Percentiles rank a stretch among this genome's conserved stretches.
Conservation (phyloP, 768 basidiomycete species). For the Tylopilus cervinicoccineus region DNA sequence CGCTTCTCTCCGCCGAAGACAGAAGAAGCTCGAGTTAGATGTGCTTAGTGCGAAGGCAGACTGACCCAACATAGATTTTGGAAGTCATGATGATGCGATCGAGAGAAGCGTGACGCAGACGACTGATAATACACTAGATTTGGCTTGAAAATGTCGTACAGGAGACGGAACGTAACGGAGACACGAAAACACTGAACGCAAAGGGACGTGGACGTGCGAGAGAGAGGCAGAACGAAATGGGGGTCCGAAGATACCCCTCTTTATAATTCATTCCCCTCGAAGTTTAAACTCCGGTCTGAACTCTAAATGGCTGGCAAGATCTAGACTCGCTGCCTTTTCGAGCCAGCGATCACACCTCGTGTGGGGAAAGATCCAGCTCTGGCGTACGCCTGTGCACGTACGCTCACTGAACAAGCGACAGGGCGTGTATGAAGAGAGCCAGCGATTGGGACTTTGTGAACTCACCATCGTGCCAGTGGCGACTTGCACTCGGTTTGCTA, state of each 20-base stretch:
- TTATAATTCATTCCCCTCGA: slow-evolving; percentile 40
- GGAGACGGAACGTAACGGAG: slow-evolving; percentile 54
- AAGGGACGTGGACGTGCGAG: slow-evolving; percentile 48
- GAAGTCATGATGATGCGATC: slow-evolving; percentile 46
- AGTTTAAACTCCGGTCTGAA: slow-evolving; percentile 50
- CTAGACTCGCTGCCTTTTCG: slow-evolving; percentile 25
- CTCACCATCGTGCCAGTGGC: slow-evolving; percentile 5
- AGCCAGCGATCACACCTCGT: slow-evolving; percentile 18
- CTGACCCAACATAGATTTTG: slow-evolving; percentile 94
- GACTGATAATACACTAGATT: slow-evolving; percentile 46
- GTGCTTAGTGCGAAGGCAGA: slow-evolving; percentile 55
- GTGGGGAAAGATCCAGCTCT: slow-evolving; percentile 1
- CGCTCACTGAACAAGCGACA: neutral
- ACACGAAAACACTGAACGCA: slow-evolving; percentile 46
- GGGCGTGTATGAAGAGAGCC: neutral
- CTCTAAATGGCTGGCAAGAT: slow-evolving; percentile 21
- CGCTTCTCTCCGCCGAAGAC: slow-evolving; percentile 40
- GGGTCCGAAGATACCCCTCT: slow-evolving; percentile 28
- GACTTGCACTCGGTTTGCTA: slow-evolving; percentile 6
- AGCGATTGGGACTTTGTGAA: neutral
- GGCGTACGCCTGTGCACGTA: neutral
- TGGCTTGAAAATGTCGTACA: slow-evolving; percentile 48
- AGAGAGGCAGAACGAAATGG: slow-evolving; percentile 33
- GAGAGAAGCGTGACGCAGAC: slow-evolving; percentile 23
- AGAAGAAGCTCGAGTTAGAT: slow-evolving; percentile 42